Conservation (phyloP, 2,329 filamentous ascomycete species). For the Xylaria digitata region DNA sequence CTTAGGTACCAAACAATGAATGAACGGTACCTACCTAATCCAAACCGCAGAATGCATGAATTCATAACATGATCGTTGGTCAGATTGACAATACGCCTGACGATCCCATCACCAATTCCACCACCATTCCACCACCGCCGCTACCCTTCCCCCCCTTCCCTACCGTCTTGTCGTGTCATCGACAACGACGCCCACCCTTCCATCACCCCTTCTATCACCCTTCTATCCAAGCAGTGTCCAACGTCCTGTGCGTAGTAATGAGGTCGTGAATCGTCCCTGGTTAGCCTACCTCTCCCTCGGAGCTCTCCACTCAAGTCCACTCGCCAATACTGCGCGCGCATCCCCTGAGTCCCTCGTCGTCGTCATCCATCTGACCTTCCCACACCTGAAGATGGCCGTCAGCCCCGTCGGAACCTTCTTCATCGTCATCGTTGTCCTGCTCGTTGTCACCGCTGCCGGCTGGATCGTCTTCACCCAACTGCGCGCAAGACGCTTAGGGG, state of each 20-base stretch:
- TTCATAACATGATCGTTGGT: slow-evolving; percentile 12
- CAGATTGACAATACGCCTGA: slow-evolving; percentile 14
- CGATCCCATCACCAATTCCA: neutral
- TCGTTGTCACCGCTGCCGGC: slow-evolving; percentile 66
- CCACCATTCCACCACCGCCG: slow-evolving; percentile 5
- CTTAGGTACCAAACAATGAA: too few species aligned
- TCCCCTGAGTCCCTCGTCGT: neutral
- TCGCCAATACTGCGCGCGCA: slow-evolving; percentile 8
- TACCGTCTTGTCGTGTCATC: slow-evolving; percentile 9
- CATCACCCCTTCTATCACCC: neutral
- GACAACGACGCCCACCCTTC: slow-evolving; percentile 8
- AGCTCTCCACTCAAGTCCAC: slow-evolving; percentile 24
- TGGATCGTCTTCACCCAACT: slow-evolving; percentile 79
- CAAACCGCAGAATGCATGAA: slow-evolving; percentile 13
- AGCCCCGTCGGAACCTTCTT: slow-evolving; percentile 74
- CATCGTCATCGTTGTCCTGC: slow-evolving; percentile 75
- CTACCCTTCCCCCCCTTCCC: neutral
- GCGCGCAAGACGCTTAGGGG: slow-evolving; percentile 77
- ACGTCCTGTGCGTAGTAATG: slow-evolving; percentile 13
- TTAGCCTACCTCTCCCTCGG: slow-evolving; percentile 14
- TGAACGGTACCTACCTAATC: too few species aligned
- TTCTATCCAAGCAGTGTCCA: neutral
- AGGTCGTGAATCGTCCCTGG: slow-evolving; percentile 1
- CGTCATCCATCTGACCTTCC: slow-evolving; percentile 15
- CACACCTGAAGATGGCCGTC: slow-evolving; percentile 54